A percentile compares a stretch with the other conserved stretches of the same genome.
Evolutionary conservation across 1,139 yeast genomes (phyloP).

Genomic region (Torulaspora pretoriensis): DNA sequence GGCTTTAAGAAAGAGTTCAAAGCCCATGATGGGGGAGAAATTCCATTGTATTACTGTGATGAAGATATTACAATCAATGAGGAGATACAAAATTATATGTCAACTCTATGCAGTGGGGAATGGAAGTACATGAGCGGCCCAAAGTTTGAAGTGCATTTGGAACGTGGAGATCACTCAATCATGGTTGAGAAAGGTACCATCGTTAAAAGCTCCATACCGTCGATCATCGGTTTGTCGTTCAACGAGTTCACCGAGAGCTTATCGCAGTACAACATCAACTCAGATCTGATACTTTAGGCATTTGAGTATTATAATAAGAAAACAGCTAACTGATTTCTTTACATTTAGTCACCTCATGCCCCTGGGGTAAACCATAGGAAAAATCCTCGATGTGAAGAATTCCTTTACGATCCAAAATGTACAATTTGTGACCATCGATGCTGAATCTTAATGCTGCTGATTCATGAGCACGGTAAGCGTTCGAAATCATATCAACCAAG

Average conservation of each 20-base stretch:
- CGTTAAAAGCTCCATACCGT: conserved; percentile 16
- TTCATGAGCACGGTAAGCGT: conserved; percentile 62
- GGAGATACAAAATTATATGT: conserved; percentile 24
- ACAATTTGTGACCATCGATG: conserved; percentile 74
- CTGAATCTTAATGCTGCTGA: conserved; percentile 75
- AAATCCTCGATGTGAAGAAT: conserved; percentile 74
- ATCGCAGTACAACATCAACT: conserved; percentile 2
- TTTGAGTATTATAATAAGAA: background rate
- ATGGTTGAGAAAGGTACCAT: conserved; percentile 33
- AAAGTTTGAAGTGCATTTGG: conserved; percentile 24
- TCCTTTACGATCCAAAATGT: conserved; percentile 77
- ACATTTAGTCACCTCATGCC: conserved; percentile 74
- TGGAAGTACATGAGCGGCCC: conserved; percentile 35
- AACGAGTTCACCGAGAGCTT: conserved; percentile 48
- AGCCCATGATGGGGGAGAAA: conserved; percentile 5
- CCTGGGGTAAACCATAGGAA: conserved; percentile 77
- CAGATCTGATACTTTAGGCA: background rate
- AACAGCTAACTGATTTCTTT: conserved; percentile 43
- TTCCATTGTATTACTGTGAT: conserved; percentile 29
- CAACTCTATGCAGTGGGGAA: conserved; percentile 23
- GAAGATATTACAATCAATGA: conserved; percentile 21
- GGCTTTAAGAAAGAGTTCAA: conserved; percentile 23
- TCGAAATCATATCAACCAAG: conserved; percentile 70
- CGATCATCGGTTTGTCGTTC: conserved; percentile 39
- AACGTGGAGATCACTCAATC: conserved; percentile 17